Conservation (phyloP, 306 rosid species). For the Parietaria judaica region DNA sequence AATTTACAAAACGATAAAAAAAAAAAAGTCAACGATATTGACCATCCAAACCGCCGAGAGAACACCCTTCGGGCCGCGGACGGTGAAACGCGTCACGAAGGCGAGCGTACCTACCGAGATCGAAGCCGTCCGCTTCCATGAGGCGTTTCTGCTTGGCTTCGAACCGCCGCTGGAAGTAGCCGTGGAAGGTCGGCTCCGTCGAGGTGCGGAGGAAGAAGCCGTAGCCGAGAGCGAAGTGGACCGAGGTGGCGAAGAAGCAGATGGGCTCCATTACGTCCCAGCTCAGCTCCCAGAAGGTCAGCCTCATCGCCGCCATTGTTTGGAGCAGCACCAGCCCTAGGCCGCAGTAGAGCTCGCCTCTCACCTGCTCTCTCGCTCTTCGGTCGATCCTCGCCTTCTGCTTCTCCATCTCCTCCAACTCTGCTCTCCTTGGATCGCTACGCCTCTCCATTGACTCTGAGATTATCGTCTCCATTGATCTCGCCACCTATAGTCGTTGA, state of each 20-base stretch:
- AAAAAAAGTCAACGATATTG: conserved; percentile 5
- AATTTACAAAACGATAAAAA: background rate
- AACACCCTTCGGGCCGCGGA: background rate
- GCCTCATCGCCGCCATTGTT: conserved; percentile 64
- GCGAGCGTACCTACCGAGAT: conserved; percentile 32
- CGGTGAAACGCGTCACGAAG: conserved; percentile 36
- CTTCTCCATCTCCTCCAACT: conserved; percentile 45
- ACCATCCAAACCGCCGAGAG: background rate
- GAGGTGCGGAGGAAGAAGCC: conserved; percentile 60
- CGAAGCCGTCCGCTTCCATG: conserved; percentile 44
- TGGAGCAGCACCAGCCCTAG: conserved; percentile 45
- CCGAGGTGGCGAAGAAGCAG: conserved; percentile 63
- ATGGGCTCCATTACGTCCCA: conserved; percentile 99
- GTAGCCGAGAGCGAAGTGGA: conserved; percentile 46
- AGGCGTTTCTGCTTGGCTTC: conserved; percentile 42
- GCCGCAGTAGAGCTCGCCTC: conserved; percentile 53
- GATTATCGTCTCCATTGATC: conserved; percentile 47
- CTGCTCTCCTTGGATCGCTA: conserved; percentile 47
- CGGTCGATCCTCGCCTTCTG: conserved; percentile 41
- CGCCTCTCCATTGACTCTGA: conserved; percentile 36
- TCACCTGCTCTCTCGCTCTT: conserved; percentile 47
- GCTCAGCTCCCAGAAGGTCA: conserved; percentile 84
- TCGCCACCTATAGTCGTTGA: conserved; percentile 41
- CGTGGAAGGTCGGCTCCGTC: conserved; percentile 63
- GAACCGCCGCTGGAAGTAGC: conserved; percentile 51